phyloP scores from a whole-genome alignment of 139 green algal species.

The Picochlorum sp. region DNA sequence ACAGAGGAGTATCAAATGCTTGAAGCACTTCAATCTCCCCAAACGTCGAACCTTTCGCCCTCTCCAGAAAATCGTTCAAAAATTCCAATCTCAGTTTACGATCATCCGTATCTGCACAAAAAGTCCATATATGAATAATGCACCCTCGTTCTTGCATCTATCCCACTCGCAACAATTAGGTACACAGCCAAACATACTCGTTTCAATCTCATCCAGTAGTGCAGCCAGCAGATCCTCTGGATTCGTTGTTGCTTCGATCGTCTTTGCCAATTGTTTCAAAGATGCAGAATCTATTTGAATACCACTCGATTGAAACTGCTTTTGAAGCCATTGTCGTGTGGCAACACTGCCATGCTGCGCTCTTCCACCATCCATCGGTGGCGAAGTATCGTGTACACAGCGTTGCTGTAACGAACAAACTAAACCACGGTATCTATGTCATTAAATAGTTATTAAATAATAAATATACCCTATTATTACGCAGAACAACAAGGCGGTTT shows the following conservation, averaged over 20 bases:
- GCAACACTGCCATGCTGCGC: background rate
- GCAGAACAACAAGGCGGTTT: no score
- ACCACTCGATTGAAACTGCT: conserved; percentile 25
- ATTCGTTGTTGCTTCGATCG: background rate
- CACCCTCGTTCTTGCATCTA: background rate
- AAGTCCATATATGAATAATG: background rate
- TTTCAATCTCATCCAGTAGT: conserved; percentile 25
- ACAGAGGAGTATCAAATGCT: conserved; percentile 42
- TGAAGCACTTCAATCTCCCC: conserved; percentile 26
- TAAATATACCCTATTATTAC: no score
- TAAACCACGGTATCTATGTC: no score
- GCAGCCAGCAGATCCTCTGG: conserved; percentile 17
- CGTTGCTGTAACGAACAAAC: no score
- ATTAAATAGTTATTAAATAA: no score
- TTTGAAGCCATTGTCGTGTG: conserved; percentile 23
- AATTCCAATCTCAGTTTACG: conserved; percentile 15
- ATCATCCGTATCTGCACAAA: conserved; percentile 13
- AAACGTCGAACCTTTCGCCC: background rate
- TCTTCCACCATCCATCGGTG: no score
- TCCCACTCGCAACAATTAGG: background rate
- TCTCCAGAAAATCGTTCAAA: conserved; percentile 22
- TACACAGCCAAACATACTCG: conserved; percentile 2
- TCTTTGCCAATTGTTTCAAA: conserved; percentile 18
- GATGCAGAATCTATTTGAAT: conserved; percentile 20
- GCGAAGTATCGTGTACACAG: no score